phyloP scores from a whole-genome alignment of 306 rosid genomes.

The Lagenaria siceraria region DNA sequence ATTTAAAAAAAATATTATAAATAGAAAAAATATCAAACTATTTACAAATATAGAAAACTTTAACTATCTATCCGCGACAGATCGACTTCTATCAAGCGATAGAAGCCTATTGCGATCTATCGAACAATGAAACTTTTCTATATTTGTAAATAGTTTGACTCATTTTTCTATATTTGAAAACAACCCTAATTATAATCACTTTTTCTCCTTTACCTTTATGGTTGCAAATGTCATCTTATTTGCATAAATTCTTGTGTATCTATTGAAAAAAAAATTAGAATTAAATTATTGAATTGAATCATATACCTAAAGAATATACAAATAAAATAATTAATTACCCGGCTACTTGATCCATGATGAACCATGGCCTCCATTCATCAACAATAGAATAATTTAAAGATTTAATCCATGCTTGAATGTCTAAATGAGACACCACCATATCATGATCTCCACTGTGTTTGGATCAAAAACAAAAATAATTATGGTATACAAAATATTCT shows the following conservation, averaged over 20 bases:
- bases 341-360: constrained; percentile 12
- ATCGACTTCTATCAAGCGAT: no score
- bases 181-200: background rate
- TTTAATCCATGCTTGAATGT: constrained; percentile 16
- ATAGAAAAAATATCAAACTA: no score
- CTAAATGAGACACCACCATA: constrained; percentile 7
- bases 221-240: constrained; percentile 3
- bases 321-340: constrained; percentile 8
- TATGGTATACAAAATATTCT: no score
- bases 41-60: no score
- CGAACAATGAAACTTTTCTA: no score
- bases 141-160: no score
- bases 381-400: constrained; percentile 12
- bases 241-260: constrained; percentile 4
- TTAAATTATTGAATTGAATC: background rate
- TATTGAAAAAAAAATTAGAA: background rate
- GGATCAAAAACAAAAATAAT: no score
- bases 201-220: background rate
- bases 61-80: no score
- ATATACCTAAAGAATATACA: background rate
- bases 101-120: no score
- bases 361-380: constrained; percentile 32
- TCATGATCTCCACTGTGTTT: constrained; percentile 25
- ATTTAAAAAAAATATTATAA: no score
- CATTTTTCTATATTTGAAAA: no score